Base-by-base conservation (phyloP, 1,139 yeast species). In the Hyphopichia burtonii region DNA sequence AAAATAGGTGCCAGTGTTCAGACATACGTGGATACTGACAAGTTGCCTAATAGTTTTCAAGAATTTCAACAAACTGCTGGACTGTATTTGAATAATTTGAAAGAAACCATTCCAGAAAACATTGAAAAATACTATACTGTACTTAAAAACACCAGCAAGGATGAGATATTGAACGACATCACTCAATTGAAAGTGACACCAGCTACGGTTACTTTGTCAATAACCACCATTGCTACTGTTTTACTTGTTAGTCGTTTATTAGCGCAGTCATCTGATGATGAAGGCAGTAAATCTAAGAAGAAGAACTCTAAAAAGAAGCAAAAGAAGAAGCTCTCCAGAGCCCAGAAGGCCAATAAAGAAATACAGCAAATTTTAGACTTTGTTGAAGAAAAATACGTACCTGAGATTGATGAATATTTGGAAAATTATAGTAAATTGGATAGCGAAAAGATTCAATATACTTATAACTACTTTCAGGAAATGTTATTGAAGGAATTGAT, bases 401-500 rank as follows among this genome's bases (percentile, higher is more conserved):
- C 76, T 1, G 61, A 70, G 44, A 73, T 74, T 46, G 75, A 73
- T 48, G 65, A 61, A 10, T 72, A 68, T 49, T 60, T 73, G 42
- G 65, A 60, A 38, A 59, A 54, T 41, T 66, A 64, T 55, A 55
- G 55, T 44, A 43, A 45, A 32, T 58, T 77, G 63, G 51, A 65
- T 46, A 46, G 54, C 22, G 66, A 73, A 3, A 76, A 74, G 35
- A 58, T 68, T 33, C 67, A 71, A 37, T 83, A 78, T 57, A 75
- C 76, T 54, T 76, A 71, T 51, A 75, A 78, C 41, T 85, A 71
- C 56, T 80, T 73, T 56, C 83, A 80, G 49, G 94, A 86, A 56
- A 76, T 77, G 74, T 65, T 85, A 40, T 67, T 85, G 58, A 84
- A 85, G 56, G 74, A 83, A 50, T 62, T 84, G 51, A 71, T 86